These are phyloP conservation scores for Podaxis pistillaris DNA, from an alignment of 768 basidiomycete genomes.

Conservation along the genomic window DNA sequence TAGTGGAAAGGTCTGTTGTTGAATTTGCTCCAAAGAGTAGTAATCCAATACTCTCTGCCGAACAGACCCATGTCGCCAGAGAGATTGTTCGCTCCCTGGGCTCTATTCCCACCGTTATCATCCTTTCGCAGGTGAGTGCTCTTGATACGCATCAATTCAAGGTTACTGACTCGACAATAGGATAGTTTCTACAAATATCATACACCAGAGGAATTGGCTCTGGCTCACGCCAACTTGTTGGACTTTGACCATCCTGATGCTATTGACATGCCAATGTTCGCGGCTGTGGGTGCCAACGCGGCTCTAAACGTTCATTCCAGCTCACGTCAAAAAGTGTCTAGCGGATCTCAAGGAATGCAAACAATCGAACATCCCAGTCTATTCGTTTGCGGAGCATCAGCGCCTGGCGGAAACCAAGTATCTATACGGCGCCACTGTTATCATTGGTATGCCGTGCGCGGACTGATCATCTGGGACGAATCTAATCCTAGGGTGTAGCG, in stretches of 20 bases:
- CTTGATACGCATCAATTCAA: not conserved
- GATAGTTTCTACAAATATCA: slow-evolving; percentile 94
- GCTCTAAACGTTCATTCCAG: not conserved
- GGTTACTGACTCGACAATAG: slow-evolving; percentile 32
- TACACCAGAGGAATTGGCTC: slow-evolving; percentile 70
- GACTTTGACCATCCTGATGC: slow-evolving; percentile 94
- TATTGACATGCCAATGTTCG: slow-evolving; percentile 88
- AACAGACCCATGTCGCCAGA: slow-evolving; percentile 80
- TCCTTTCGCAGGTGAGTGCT: slow-evolving; percentile 76
- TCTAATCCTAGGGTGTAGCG: slow-evolving; percentile 51
- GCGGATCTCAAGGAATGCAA: slow-evolving; percentile 80
- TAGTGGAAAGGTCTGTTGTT: slow-evolving; percentile 70
- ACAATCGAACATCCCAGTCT: slow-evolving; percentile 89
- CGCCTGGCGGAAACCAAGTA: slow-evolving; percentile 77
- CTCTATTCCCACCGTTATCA: slow-evolving; percentile 85
- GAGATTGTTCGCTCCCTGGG: slow-evolving; percentile 79
- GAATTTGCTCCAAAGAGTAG: not conserved
- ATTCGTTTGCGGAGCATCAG: slow-evolving; percentile 92
- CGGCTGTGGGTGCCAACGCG: slow-evolving; percentile 51
- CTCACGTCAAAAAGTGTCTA: slow-evolving; percentile 57
- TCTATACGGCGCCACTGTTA: slow-evolving; percentile 89
- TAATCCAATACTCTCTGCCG: slow-evolving; percentile 2
- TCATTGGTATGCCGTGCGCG: slow-evolving; percentile 57
- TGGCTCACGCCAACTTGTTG: slow-evolving; percentile 78
- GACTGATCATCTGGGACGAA: not conserved